Conservation (phyloP, 2,329 filamentous ascomycete species). For the Chrysosporium keratinophilum region DNA sequence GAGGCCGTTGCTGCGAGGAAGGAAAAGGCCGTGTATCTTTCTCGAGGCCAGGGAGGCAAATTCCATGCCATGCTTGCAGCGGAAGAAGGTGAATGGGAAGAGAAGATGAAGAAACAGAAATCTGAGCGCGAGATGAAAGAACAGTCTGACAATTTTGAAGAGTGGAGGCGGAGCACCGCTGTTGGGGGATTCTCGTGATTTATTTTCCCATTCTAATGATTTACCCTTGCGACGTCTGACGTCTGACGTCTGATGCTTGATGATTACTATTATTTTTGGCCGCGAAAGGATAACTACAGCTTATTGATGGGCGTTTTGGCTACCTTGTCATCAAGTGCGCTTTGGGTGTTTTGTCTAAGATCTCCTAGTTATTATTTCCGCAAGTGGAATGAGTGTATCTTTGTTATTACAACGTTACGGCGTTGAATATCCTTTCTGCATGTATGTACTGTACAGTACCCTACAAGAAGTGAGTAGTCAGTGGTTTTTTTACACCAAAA, state of each 20-base stretch:
- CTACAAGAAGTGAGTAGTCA: too few species aligned
- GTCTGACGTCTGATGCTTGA: too few species aligned
- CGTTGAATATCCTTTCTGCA: too few species aligned
- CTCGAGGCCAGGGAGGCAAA: slow-evolving; percentile 41
- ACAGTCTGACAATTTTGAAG: slow-evolving; percentile 32
- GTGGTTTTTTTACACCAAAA: too few species aligned
- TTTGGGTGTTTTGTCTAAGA: too few species aligned
- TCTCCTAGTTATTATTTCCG: too few species aligned
- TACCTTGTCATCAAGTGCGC: too few species aligned
- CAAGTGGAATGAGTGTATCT: too few species aligned
- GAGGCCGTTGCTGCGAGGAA: slow-evolving; percentile 56
- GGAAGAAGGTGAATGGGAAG: slow-evolving; percentile 44
- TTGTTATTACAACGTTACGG: too few species aligned
- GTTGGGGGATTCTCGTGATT: slow-evolving; percentile 17
- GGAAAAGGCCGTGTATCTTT: slow-evolving; percentile 45
- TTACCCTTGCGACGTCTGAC: neutral
- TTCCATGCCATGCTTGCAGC: slow-evolving; percentile 43
- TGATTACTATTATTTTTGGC: neutral
- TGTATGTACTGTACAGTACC: too few species aligned
- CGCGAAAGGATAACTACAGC: neutral
- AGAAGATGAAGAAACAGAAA: slow-evolving; percentile 28
- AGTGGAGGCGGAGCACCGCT: slow-evolving; percentile 32
- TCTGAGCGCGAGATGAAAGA: slow-evolving; percentile 23
- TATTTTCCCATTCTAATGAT: neutral
- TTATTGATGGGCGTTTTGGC: too few species aligned